Conservation (phyloP, 2,329 filamentous ascomycete species). For the Arthroderma sp. region DNA sequence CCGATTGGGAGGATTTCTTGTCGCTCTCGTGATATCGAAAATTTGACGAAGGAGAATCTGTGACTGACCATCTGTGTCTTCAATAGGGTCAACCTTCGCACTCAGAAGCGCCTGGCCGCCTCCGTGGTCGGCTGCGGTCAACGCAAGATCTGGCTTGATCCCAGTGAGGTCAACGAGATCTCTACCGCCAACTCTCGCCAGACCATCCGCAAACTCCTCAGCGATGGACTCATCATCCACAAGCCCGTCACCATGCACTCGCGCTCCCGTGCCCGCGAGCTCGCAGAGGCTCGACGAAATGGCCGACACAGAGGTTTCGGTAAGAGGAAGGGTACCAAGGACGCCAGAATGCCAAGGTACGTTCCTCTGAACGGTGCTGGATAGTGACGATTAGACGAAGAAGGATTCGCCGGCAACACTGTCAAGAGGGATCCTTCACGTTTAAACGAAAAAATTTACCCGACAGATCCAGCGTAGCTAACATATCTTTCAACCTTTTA, state of each 20-base stretch:
- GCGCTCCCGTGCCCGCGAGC: constrained; percentile 84
- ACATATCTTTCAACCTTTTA: constrained; percentile 32
- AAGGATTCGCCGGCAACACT: neutral
- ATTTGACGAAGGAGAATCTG: neutral
- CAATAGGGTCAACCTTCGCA: constrained; percentile 94
- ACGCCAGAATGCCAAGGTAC: constrained; percentile 98
- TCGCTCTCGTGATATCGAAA: neutral
- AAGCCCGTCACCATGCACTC: constrained; percentile 99
- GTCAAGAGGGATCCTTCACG: neutral
- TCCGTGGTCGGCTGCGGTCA: constrained; percentile 97
- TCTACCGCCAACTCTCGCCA: constrained; percentile 99
- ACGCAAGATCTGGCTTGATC: constrained; percentile 99
- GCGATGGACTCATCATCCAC: constrained; percentile 99
- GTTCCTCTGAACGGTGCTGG: constrained; percentile 26
- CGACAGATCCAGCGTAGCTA: neutral
- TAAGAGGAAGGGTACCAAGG: constrained; percentile 99
- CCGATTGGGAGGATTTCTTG: neutral
- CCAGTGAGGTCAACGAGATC: constrained; percentile 98
- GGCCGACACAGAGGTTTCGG: constrained; percentile 98
- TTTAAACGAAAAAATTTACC: neutral
- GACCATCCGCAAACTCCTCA: constrained; percentile 98
- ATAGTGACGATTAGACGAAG: neutral
- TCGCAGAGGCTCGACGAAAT: constrained; percentile 87
- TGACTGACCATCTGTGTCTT: constrained; percentile 7
- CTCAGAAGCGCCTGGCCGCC: constrained; percentile 99